Evolutionary conservation across 192 early-diverging fungal genomes (phyloP), one percentile per base, ranked within the genome.

Genomic region (Backusella sp.): DNA sequence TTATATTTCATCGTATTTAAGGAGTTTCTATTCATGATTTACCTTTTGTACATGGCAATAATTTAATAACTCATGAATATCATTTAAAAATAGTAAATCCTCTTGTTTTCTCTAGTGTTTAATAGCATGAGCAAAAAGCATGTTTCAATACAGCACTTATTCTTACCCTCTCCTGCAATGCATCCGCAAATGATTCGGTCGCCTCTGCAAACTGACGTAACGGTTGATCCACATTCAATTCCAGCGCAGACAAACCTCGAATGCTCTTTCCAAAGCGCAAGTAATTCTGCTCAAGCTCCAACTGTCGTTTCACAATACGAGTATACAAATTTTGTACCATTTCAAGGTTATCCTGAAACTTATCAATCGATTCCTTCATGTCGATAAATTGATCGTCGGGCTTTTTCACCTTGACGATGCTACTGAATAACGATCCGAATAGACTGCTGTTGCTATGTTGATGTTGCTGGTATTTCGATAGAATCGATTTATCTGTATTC

Each of bases 361-460:
- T 95, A 21, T 92, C 91, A 4, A 98, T 80, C 30, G 84, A 86
- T 69, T 97, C 95, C 53, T 90, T 86, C 87, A 96, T 93, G 67
- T 92, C 90, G 17, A 93, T 82, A 85, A 97, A 98, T 72, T 88
- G 85, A 72, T 94, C 91, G 69, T 98, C 96, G 8, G 91, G 93
- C 74, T 95, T 93, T 77, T 92, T 93, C 71, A 97, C 90, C 86
- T 94, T 98, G 70, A 91, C 85, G 75, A 97, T 96, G 9, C 92
- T 91, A 74, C 94, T 97, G 42, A 99, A 71, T 35, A 99, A 78
- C 19, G 85, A 91, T 79, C 97, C 96, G 41, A 94, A 89, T 23
- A 99, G 77, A 19, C 30, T n/a, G 14, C 12, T 14, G n/a, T 4
- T 4, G 12, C 23, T 42, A 8, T 56, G 21, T 8, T 62, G 19